Evolutionary conservation across 2,329 filamentous ascomycete genomes (phyloP), one percentile per base, ranked within the genome.

Genomic region (Gremmenia infestans): DNA sequence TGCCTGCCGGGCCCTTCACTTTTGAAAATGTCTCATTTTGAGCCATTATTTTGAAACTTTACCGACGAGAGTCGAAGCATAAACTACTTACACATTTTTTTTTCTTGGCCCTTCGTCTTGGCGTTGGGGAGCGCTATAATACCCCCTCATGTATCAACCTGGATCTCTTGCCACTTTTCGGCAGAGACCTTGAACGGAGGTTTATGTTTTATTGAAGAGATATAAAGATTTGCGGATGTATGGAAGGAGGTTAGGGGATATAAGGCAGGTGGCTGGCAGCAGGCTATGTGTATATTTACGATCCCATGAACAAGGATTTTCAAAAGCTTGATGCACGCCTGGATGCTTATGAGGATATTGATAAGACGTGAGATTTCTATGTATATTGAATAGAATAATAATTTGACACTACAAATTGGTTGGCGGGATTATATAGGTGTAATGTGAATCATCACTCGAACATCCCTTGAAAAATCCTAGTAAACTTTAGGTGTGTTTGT

Each of bases 61-160:
- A 32, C 28, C 28, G 28, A 32, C 28, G 3, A 32, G 11, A 11
- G 9, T 32, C 28, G 45, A 60, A 62, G 60, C 60, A 52, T 56
- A 25, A 17, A 52, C 40, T 48, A 53, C 61, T 61, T 56, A 60
- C 50, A 54, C 51, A 54, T 59, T 55, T 68, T 65, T 66, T 64
- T 58, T 65, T 59, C 60, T 61, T 53, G 60, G 59, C 36, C 39
- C 56, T 62, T 64, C 58, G 57, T 61, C 57, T 58, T 58, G 66
- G 67, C 64, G 65, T 67, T 66, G 59, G 61, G 56, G 65, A 63
- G 61, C 60, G 61, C 57, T 51, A 59, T 58, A 55, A 66, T 65
- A 62, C 62, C 66, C 64, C 54, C 54, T 60, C 53, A 36, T 19
- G 63, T 52, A 67, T 65, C 65, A 57, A 36, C 55, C 50, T 59